Evolutionary conservation across 208 protist species (phyloP).

Genomic region (Angomonas deanei): DNA sequence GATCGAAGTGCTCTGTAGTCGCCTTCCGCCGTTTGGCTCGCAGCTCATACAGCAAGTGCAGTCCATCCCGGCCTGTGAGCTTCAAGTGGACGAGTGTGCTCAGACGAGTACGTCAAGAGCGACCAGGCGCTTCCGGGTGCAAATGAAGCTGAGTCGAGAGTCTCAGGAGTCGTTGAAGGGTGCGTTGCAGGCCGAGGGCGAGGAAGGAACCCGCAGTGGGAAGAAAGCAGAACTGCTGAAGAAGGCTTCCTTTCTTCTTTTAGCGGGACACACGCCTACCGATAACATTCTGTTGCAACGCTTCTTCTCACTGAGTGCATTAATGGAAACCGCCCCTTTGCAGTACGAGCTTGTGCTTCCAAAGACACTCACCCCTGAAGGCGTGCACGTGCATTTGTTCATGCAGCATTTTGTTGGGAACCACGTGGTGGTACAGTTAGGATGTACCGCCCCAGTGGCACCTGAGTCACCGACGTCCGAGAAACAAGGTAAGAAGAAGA

Average conservation of each 20-base stretch:
- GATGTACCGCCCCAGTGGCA: neutral
- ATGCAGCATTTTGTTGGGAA: slow-evolving; percentile 5
- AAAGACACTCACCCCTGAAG: neutral
- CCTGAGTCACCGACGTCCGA: neutral
- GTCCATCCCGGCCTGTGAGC: slow-evolving; percentile 16
- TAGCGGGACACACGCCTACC: neutral
- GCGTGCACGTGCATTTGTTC: neutral
- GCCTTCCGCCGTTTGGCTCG: slow-evolving; percentile 66
- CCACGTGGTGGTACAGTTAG: neutral
- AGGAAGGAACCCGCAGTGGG: neutral
- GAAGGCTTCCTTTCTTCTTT: neutral
- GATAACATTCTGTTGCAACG: slow-evolving; percentile 5
- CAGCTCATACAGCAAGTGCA: slow-evolving; percentile 30
- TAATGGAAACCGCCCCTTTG: neutral
- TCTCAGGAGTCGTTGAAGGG: neutral
- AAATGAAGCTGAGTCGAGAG: neutral
- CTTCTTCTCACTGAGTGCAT: slow-evolving; percentile 4
- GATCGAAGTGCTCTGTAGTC: slow-evolving; percentile 60
- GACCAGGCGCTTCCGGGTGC: neutral
- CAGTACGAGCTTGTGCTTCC: slow-evolving; percentile 5
- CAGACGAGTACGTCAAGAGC: neutral
- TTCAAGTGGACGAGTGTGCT: neutral
- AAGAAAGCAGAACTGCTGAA: neutral
- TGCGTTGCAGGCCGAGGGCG: neutral
- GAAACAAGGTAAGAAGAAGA: neutral